Evolutionary conservation across 257 asterid genomes (phyloP), one percentile per base, ranked within the genome.

Genomic region (Solanum gandarillasii): DNA sequence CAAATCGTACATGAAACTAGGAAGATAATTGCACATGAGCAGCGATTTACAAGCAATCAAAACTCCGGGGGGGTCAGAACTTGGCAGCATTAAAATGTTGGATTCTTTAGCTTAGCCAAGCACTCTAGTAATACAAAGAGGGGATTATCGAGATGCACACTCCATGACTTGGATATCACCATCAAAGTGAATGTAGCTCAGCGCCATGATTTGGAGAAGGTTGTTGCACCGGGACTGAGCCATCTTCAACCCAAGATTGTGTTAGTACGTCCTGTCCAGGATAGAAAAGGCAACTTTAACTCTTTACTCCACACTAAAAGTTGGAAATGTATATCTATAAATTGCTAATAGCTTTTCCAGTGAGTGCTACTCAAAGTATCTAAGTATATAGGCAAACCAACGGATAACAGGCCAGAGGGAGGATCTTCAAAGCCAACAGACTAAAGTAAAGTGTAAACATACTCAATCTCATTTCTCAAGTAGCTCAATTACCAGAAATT

Each of bases 171-270:
- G 84, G 38, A 43, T 43, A 8, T 46, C 85, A 43, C 41, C 35
- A 70, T 73, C 55, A 86, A 70, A 86, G 84, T n/a, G 88, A 8
- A 21, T 73, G 84, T 21, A 73, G 88, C 31, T 72, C 84, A 12
- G 58, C 60, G 8, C 34, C 46, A 29, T 70, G 60, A 72, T 48
- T 86, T 25, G 88, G 84, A 46, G 88, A 86, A 48, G 83, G 84
- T 39, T 72, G 88, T 73, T 86, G 88, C 58, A 86, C 70, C 3
- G 70, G 83, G n/a, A 86, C 83, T 12, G 60, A 31, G 73, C 48
- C 88, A 46, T 73, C 83, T n/a, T 86, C 84, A 72, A 73, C 84
- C 83, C 55, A 70, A 21, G 84, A 34, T 86, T 73, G 84, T 39
- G 83, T 86, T 32, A 29, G 71, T 41, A 39, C 29, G 14, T 73